phyloP scores from a whole-genome alignment of 441 rosid genomes.

The Corymbia citriodora region DNA sequence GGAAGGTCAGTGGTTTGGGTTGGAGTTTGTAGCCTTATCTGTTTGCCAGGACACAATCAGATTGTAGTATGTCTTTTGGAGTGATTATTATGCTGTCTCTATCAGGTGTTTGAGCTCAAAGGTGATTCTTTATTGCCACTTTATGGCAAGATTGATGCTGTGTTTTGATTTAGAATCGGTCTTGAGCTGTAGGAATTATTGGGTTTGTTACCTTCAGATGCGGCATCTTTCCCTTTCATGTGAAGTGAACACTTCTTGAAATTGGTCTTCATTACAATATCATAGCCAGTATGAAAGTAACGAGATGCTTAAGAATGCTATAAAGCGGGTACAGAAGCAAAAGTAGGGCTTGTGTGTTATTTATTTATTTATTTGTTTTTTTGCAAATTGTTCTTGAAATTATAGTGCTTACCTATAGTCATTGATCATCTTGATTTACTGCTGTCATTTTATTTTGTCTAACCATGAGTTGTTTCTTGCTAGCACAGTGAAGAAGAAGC shows the following conservation, averaged over 20 bases:
- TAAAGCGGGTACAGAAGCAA: not conserved
- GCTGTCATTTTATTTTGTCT: not conserved
- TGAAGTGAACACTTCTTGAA: not conserved
- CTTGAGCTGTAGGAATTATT: not conserved
- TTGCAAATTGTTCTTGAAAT: not conserved
- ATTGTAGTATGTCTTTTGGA: not conserved
- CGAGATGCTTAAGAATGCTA: not conserved
- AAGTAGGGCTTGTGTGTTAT: not conserved
- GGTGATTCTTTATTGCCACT: not conserved
- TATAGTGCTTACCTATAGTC: too few relatives aligned
- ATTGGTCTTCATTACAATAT: not conserved
- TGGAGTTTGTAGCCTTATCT: not conserved
- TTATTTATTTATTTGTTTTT: not conserved
- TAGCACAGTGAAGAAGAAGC: constrained; percentile 78
- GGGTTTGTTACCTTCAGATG: not conserved
- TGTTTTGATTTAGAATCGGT: not conserved
- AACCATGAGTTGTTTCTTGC: not conserved
- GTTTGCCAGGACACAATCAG: not conserved
- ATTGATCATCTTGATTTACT: not conserved
- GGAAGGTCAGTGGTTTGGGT: constrained; percentile 45
- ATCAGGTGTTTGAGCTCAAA: not conserved
- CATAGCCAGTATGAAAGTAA: not conserved
- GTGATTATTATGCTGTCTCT: not conserved
- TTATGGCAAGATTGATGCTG: not conserved
- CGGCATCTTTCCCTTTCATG: not conserved